Base-by-base conservation (phyloP, 1,139 yeast genomes). In the Blastobotrys persicus region DNA sequence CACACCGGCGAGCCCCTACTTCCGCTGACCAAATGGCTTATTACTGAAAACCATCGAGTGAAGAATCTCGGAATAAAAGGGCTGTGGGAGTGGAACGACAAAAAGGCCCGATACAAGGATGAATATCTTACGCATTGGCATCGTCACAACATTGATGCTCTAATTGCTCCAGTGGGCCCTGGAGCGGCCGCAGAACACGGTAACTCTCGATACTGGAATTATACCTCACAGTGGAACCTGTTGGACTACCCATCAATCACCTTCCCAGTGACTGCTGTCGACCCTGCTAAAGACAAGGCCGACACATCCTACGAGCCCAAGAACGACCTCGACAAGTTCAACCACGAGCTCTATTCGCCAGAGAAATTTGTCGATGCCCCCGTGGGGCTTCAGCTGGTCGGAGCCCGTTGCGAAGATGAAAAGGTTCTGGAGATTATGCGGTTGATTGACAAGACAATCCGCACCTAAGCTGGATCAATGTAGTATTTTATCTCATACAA, bases 161-260 rank as follows among this genome's bases (percentile, higher is more conserved):
- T 86, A 50, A 68, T 87, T 45, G 74, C 83, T 47, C 94, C 95
- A 43, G 75, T 81, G 4, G 82, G 83, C 62, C 79, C 78, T 52
- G 85, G 85, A 52, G 85, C 83, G 47, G 89, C 94, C 4, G 88
- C 91, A 17, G 77, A 75, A 46, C 80, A 83, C 14, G 82, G 79
- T 43, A 76, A 78, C 47, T 77, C 85, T 11, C 78, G 77, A 62
- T 83, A 83, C 67, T 85, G 94, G 92, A 83, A 88, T 2, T 59
- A 59, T 46, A 76, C 82, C 12, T 68, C 79, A 0, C 75, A 84
- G 56, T 85, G 80, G 65, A 81, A 80, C 59, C 62, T 77, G 32
- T 58, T 78, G 44, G 84, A 81, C 62, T 79, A 72, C 55, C 69
- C 82, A 0, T 77, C 73, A 1, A 72, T 80, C 14, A 69, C 75